Evolutionary conservation across 768 basidiomycete genomes (phyloP).

Genomic region (Suillus fuscotomentosus): DNA sequence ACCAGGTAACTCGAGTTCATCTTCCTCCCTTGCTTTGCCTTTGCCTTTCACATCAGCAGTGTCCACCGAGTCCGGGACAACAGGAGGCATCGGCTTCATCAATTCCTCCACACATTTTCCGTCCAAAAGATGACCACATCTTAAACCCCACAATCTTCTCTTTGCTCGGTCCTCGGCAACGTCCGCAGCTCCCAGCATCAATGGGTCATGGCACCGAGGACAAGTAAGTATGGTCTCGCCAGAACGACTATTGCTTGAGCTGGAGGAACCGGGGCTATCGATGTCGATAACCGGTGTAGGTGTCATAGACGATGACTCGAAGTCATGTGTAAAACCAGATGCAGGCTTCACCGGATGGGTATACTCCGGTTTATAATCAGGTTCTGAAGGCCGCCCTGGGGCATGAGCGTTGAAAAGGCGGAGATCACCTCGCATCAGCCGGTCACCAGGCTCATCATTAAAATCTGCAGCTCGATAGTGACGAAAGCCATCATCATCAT

Average conservation of each 20-base stretch:
- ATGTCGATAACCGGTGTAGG: slow-evolving; percentile 43
- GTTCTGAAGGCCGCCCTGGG: slow-evolving; percentile 18
- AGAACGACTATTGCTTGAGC: slow-evolving; percentile 23
- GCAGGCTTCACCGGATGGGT: slow-evolving; percentile 59
- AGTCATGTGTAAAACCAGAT: slow-evolving; percentile 70
- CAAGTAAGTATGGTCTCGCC: slow-evolving; percentile 56
- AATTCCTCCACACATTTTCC: slow-evolving; percentile 69
- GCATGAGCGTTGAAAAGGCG: not conserved
- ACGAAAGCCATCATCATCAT: slow-evolving; percentile 18
- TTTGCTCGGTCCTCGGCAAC: slow-evolving; percentile 45
- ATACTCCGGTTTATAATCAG: slow-evolving; percentile 55
- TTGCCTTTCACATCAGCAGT: slow-evolving; percentile 33
- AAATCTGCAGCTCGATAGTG: slow-evolving; percentile 10
- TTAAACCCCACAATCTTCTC: slow-evolving; percentile 64
- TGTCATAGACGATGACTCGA: slow-evolving; percentile 39
- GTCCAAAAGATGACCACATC: slow-evolving; percentile 78
- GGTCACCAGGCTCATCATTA: not conserved
- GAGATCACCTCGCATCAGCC: slow-evolving; percentile 1
- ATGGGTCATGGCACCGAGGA: slow-evolving; percentile 62
- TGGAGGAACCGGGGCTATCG: slow-evolving; percentile 28
- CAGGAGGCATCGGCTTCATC: slow-evolving; percentile 39
- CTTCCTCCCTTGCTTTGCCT: slow-evolving; percentile 10
- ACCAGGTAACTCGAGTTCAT: not conserved
- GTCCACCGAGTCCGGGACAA: slow-evolving; percentile 2
- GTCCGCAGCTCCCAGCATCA: slow-evolving; percentile 51